Conservation (phyloP, 169 alveolate genomes). For the Cryptosporidium ubiquitum region DNA sequence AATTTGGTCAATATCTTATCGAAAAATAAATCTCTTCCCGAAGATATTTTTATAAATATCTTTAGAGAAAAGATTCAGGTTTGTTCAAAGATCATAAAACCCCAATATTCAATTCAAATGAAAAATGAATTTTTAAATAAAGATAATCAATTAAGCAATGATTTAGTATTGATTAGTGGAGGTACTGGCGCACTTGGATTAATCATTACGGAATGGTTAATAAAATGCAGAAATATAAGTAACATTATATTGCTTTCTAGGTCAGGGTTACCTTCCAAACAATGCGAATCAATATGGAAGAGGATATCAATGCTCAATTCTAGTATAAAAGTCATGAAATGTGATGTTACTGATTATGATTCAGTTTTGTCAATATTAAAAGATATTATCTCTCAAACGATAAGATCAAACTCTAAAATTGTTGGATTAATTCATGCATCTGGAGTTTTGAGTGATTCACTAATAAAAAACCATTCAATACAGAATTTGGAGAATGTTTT, state of each 20-base stretch:
- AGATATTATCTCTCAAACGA: background rate
- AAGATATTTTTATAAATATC: slow-evolving; percentile 7
- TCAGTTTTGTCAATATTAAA: slow-evolving; percentile 4
- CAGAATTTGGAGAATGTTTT: slow-evolving; percentile 78
- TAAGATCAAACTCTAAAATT: background rate
- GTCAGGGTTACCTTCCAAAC: slow-evolving; percentile 49
- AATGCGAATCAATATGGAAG: background rate
- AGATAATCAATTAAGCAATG: background rate
- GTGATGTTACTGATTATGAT: slow-evolving; percentile 28
- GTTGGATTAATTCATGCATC: slow-evolving; percentile 81
- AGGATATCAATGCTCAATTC: background rate
- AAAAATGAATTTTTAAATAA: background rate
- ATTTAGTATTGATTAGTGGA: slow-evolving; percentile 71
- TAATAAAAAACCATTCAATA: slow-evolving; percentile 75
- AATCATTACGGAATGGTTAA: slow-evolving; percentile 78
- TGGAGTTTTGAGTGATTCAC: slow-evolving; percentile 79
- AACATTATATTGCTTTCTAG: slow-evolving; percentile 43
- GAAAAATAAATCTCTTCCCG: background rate
- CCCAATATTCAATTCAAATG: background rate
- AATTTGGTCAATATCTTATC: background rate
- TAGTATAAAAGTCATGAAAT: slow-evolving; percentile 19
- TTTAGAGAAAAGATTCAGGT: background rate
- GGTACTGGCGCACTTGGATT: slow-evolving; percentile 80
- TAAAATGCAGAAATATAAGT: background rate
- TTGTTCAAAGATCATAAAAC: slow-evolving; percentile 12